Evolutionary conservation across 306 rosid species (phyloP).

Genomic region (Myrica gale): DNA sequence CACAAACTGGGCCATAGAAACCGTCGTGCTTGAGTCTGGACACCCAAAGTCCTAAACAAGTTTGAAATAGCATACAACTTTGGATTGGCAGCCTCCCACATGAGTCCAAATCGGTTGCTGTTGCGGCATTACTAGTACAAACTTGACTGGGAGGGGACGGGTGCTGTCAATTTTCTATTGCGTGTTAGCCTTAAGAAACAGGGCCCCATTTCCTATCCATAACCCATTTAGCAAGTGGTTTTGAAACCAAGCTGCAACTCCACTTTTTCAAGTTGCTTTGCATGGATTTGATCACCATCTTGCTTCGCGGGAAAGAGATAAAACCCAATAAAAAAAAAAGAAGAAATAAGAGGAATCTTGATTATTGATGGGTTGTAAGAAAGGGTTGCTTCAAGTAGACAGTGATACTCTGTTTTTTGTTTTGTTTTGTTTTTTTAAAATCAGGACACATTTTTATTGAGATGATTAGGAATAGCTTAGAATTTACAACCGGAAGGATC

Average conservation of each 20-base stretch:
- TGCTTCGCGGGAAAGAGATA: neutral
- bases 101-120: neutral
- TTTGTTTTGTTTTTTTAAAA: no score
- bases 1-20: neutral
- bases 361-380: no score
- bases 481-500: no score
- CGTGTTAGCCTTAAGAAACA: neutral
- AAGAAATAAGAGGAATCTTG: no score
- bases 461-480: no score
- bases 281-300: neutral
- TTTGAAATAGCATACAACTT: neutral
- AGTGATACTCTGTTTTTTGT: no score
- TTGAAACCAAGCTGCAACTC: neutral
- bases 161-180: neutral
- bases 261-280: neutral
- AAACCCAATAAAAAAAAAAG: no score
- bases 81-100: no score
- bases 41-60: neutral
- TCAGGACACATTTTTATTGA: no score
- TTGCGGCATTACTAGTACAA: conserved; percentile 5
- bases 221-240: neutral
- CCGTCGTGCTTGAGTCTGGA: neutral
- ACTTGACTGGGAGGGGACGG: neutral
- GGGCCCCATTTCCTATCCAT: neutral
- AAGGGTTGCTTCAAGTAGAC: no score